phyloP scores from a whole-genome alignment of 2,329 filamentous ascomycete genomes.

The Graphilbum fragrans region DNA sequence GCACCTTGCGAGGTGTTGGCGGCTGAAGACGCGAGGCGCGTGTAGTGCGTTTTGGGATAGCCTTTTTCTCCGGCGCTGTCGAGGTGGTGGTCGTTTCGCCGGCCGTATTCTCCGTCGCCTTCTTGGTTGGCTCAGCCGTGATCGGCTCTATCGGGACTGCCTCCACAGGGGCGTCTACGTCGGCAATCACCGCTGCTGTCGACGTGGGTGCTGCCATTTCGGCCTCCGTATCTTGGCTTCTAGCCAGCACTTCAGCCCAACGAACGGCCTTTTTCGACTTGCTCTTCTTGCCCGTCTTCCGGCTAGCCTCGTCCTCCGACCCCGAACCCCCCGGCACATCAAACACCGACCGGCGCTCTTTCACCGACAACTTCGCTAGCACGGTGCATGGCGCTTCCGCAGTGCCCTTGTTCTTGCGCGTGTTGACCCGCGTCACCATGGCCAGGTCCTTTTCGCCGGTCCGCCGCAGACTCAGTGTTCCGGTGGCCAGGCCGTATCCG shows the following conservation, averaged over 20 bases:
- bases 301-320: background rate
- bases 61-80: conserved; percentile 2
- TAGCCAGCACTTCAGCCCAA: conserved; percentile 20
- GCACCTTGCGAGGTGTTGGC: conserved; percentile 9
- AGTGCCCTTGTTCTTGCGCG: conserved; percentile 29
- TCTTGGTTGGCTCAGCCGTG: background rate
- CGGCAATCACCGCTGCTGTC: background rate
- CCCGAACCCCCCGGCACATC: conserved; percentile 12
- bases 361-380: conserved; percentile 14
- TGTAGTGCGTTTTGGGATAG: conserved; percentile 7
- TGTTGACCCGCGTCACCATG: conserved; percentile 28
- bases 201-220: conserved; percentile 9
- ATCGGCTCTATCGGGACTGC: background rate
- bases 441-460: conserved; percentile 29
- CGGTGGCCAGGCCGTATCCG: conserved; percentile 7
- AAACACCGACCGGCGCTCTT: conserved; percentile 15
- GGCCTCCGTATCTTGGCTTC: conserved; percentile 13
- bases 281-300: conserved; percentile 2
- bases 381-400: conserved; percentile 20
- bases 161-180: background rate
- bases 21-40: conserved; percentile 9
- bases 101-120: background rate
- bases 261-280: conserved; percentile 17
- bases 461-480: conserved; percentile 14
- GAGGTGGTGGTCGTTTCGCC: background rate